These are phyloP conservation scores for Arachis stenosperma DNA, from an alignment of 306 rosid species.

Conservation along the genomic window DNA sequence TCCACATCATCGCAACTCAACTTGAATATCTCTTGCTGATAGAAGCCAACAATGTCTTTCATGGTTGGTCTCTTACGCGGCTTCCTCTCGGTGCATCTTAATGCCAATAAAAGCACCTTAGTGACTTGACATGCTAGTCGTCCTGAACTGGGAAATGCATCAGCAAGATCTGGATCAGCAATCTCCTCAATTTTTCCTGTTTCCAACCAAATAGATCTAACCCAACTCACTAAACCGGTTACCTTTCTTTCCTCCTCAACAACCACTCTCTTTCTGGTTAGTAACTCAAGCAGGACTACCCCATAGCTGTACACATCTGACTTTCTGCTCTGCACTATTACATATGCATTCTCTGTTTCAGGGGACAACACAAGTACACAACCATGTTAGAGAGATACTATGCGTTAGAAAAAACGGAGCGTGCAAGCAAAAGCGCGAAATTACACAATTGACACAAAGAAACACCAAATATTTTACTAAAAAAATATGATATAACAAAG, in stretches of 20 bases:
- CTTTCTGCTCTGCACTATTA: constrained; percentile 39
- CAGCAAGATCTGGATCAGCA: constrained; percentile 51
- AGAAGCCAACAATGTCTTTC: constrained; percentile 45
- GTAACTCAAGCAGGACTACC: constrained; percentile 67
- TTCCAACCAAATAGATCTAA: constrained; percentile 47
- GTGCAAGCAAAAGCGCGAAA: too few relatives aligned
- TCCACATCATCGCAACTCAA: not conserved
- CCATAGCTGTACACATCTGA: constrained; percentile 73
- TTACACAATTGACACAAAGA: too few relatives aligned
- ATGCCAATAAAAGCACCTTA: constrained; percentile 43
- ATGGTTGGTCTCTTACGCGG: constrained; percentile 52
- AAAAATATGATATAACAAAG: too few relatives aligned
- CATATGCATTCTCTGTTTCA: constrained; percentile 56
- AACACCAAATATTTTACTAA: too few relatives aligned
- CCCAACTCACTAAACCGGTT: constrained; percentile 49
- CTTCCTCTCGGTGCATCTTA: constrained; percentile 54
- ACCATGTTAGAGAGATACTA: not conserved
- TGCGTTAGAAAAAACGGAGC: too few relatives aligned
- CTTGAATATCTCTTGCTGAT: not conserved
- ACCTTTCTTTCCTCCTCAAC: constrained; percentile 34
- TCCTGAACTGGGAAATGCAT: constrained; percentile 36
- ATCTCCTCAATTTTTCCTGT: constrained; percentile 40
- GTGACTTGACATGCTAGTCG: constrained; percentile 42
- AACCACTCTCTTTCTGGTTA: constrained; percentile 59
- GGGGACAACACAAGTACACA: not conserved